Conservation (phyloP, 1,139 yeast genomes). For the Hanseniaspora uvarum region DNA sequence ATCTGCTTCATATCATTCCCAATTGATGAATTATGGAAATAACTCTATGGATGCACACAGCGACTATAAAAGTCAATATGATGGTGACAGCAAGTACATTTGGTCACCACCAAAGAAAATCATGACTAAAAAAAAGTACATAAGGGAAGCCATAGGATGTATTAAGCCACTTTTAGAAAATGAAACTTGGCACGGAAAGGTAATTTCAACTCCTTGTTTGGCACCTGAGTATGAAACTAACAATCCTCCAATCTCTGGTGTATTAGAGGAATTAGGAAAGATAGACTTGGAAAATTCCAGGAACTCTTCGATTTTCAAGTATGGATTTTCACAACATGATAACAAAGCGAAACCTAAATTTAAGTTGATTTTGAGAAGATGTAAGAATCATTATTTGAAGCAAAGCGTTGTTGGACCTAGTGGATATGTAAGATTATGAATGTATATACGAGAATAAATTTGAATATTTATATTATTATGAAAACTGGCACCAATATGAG, state of each 20-base stretch:
- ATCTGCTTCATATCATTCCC: slow-evolving; percentile 12
- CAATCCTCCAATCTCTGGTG: slow-evolving; percentile 24
- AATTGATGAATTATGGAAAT: background rate
- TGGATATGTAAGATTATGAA: slow-evolving; percentile 21
- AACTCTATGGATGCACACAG: background rate
- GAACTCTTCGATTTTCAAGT: slow-evolving; percentile 12
- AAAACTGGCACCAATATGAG: slow-evolving; percentile 11
- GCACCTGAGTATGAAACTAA: slow-evolving; percentile 27
- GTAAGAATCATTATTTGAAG: slow-evolving; percentile 25
- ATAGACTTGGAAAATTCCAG: background rate
- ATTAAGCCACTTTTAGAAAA: slow-evolving; percentile 46
- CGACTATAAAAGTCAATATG: slow-evolving; percentile 14
- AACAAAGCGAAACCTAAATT: slow-evolving; percentile 6
- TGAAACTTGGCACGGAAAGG: slow-evolving; percentile 46
- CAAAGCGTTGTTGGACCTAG: slow-evolving; percentile 28
- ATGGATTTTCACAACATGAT: slow-evolving; percentile 13
- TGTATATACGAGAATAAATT: background rate
- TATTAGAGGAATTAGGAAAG: slow-evolving; percentile 10
- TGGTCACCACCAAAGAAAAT: slow-evolving; percentile 43
- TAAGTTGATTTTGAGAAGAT: slow-evolving; percentile 19
- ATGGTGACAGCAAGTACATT: slow-evolving; percentile 32
- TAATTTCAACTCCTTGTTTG: slow-evolving; percentile 38
- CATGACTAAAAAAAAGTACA: slow-evolving; percentile 38
- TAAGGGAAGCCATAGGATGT: slow-evolving; percentile 48
- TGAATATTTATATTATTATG: background rate